Evolutionary conservation across 257 asterid species (phyloP), one percentile per base, ranked within the genome.

Genomic region (Jacaranda copaia): DNA sequence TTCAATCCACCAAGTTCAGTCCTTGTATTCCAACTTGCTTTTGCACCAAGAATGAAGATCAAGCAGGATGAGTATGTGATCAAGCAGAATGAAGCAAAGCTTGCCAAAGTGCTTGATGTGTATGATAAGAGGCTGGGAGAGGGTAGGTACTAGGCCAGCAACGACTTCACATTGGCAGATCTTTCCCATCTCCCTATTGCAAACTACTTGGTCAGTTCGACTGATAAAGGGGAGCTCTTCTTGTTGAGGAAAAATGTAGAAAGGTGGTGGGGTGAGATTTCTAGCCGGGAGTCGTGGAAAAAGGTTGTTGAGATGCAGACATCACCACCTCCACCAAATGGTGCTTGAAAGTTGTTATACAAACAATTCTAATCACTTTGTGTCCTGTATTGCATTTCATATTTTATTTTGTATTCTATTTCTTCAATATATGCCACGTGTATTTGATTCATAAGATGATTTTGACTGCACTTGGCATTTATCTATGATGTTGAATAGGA

Each of bases 251-350:
- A 85, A 79, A 91, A 92, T 68, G 94, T 92, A 5, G 94, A 77
- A 67, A 86, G 98, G 86, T 93, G 98, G 98, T 91, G 98, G 98
- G 85, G 45, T 10, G 96, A 93, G 80, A 91, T 93, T 69, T 88
- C 96, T 0, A 61, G 79, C 73, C 74, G 94, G 3, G 92, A 88
- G 72, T 83, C 96, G n/a, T 93, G 98, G 97, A 92, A 85, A 77
- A 86, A 87, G 80, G 96, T 90, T 66, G 87, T 86, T 15, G 93
- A 90, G 82, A 85, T 92, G 96, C 90, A 83, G 84, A 86, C 64
- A 20, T 71, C 90, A 6, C 87, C 83, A 1, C 63, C 89, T 66
- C 84, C 79, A 19, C 80, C 25, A 63, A 82, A 52, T 75, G 82
- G 69, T 89, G 85, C 85, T 14, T 53, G 59, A 62, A 40, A 25